Conservation (phyloP, 2,329 filamentous ascomycete species). For the Alternaria gansuensis region DNA sequence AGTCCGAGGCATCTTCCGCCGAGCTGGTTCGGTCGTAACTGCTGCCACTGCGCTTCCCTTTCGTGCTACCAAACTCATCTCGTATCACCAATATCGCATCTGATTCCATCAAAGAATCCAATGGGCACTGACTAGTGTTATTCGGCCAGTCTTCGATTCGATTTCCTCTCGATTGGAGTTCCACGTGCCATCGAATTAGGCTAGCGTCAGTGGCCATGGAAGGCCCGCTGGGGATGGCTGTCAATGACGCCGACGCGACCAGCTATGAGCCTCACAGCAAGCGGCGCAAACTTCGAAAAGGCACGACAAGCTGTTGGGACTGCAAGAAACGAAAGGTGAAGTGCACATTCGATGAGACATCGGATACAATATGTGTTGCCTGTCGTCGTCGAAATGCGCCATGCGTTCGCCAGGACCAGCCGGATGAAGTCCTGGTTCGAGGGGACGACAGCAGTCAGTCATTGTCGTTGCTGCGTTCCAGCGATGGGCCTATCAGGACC, state of each 20-base stretch:
- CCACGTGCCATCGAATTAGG: not conserved
- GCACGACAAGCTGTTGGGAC: conserved; percentile 39
- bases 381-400: conserved; percentile 27
- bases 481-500: not conserved
- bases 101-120: not conserved
- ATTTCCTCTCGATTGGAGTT: not conserved
- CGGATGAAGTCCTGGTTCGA: conserved; percentile 20
- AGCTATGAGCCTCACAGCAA: conserved; percentile 19
- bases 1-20: conserved; percentile 3
- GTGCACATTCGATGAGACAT: conserved; percentile 23
- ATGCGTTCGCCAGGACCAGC: conserved; percentile 32
- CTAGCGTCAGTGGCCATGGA: conserved; percentile 2
- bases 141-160: not conserved
- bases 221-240: not conserved
- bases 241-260: conserved; percentile 2
- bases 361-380: conserved; percentile 21
- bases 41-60: not conserved
- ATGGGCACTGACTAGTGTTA: not conserved
- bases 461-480: not conserved
- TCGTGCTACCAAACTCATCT: not conserved
- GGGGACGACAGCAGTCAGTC: not conserved
- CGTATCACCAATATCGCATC: not conserved
- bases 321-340: conserved; percentile 37
- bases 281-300: conserved; percentile 34
- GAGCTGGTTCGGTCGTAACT: not conserved